These are phyloP conservation scores for Phanerochaete carnosa DNA, from an alignment of 768 basidiomycete species.

Conservation along the genomic window DNA sequence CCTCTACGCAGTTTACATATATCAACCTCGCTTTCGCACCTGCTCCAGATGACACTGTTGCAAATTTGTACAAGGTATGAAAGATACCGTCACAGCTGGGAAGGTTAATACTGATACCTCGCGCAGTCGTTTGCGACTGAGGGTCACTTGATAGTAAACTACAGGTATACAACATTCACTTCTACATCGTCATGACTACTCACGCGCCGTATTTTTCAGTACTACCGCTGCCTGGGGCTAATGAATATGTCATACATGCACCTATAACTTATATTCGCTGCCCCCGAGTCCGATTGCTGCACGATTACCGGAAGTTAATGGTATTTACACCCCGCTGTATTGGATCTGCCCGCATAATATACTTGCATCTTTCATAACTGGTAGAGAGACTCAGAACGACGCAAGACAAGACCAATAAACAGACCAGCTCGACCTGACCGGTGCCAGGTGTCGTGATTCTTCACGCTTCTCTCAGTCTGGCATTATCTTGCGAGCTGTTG, in stretches of 20 bases:
- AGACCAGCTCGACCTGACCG: too few relatives aligned
- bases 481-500: too few relatives aligned
- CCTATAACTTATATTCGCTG: background rate
- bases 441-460: too few relatives aligned
- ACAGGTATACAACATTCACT: conserved; percentile 39
- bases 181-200: background rate
- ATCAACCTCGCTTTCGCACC: conserved; percentile 78
- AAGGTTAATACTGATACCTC: background rate
- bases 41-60: conserved; percentile 72
- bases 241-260: background rate
- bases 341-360: background rate
- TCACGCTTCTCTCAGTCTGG: background rate
- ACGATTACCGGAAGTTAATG: background rate
- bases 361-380: background rate
- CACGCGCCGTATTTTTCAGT: conserved; percentile 26
- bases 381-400: too few relatives aligned
- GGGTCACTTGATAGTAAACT: conserved; percentile 65
- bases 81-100: too few relatives aligned
- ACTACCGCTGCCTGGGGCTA: conserved; percentile 62
- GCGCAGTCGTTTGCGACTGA: conserved; percentile 57
- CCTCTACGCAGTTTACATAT: conserved; percentile 56
- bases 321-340: background rate
- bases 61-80: conserved; percentile 63
- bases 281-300: background rate
- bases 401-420: too few relatives aligned